Evolutionary conservation across 2,329 filamentous ascomycete genomes (phyloP), one percentile per base, ranked within the genome.

Genomic region (Triangularia verruculosa): DNA sequence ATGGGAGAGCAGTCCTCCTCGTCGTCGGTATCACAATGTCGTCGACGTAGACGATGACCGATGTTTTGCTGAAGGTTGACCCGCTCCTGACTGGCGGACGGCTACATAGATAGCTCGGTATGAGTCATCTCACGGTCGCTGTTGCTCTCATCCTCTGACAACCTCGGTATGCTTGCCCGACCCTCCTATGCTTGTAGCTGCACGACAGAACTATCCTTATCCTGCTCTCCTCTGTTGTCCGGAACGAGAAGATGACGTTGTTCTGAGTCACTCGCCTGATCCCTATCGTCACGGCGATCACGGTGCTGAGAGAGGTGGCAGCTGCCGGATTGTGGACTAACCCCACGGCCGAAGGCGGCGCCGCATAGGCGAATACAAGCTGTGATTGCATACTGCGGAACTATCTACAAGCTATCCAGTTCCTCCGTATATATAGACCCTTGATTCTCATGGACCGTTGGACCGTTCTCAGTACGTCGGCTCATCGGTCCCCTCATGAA

Each of bases 271-370:
- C 52, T 55, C 34, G 58, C 57, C n/a, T 25, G 56, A 63, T 53
- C 55, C 54, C n/a, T 59, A 13, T 63, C 47, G 52, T 51, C 51
- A 30, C 34, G 32, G 11, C 59, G 51, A 65, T 57, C 56, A 52
- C 25, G 28, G 20, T 62, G 56, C 20, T 59, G 60, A 62, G 57
- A 63, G 61, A 63, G 61, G 61, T 34, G 20, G 64, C 56, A 63
- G 64, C 61, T 65, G 28, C 27, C 52, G 47, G 61, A 65, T 54
- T 63, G 57, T 61, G 34, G 24, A 47, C 58, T 55, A 66, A 59
- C 62, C 60, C 39, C 43, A 64, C 20, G 57, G 39, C 60, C 13
- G 32, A 52, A 62, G 61, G 64, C 59, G 52, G 61, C 56, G 56
- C n/a, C n/a, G n/a, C n/a, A n/a, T n/a, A n/a, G n/a, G n/a, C n/a